Percentiles rank a stretch among this genome's conserved stretches.
phyloP scores from a whole-genome alignment of 768 basidiomycete species.

The Termitomyces sp. region DNA sequence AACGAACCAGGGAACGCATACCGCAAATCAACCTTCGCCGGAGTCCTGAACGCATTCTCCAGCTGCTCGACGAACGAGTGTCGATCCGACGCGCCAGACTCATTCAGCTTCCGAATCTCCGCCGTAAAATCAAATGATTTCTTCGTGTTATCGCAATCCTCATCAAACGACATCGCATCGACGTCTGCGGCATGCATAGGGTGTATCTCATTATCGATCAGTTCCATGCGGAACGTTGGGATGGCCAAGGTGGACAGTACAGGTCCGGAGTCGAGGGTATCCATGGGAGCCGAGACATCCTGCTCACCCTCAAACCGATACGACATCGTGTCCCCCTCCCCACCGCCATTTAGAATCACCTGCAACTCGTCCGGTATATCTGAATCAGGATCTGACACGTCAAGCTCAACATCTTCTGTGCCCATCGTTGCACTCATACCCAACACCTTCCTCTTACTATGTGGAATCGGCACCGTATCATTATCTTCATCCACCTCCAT shows the following conservation, averaged over 20 bases:
- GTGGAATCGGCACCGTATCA: conserved; percentile 35
- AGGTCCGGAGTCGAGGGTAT: neutral
- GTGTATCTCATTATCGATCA: conserved; percentile 19
- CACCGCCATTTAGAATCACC: conserved; percentile 45
- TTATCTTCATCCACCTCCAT: conserved; percentile 16
- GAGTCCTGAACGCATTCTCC: conserved; percentile 76
- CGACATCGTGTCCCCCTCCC: conserved; percentile 29
- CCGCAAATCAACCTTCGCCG: conserved; percentile 61
- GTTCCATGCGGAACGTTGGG: neutral
- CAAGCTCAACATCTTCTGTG: conserved; percentile 29
- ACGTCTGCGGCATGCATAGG: conserved; percentile 33
- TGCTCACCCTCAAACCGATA: conserved; percentile 17
- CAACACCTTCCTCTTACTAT: conserved; percentile 51
- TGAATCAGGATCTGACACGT: conserved; percentile 60
- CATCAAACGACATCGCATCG: conserved; percentile 17
- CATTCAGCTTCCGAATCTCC: conserved; percentile 66
- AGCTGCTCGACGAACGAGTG: conserved; percentile 80
- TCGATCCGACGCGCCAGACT: conserved; percentile 54
- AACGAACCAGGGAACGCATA: conserved; percentile 40
- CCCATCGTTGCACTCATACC: conserved; percentile 71
- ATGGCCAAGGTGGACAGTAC: neutral
- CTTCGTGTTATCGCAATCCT: conserved; percentile 68
- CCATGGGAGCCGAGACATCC: conserved; percentile 28
- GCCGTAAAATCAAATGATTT: conserved; percentile 85
- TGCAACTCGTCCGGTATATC: conserved; percentile 82